A percentile compares a stretch with the other conserved stretches of the same genome.
These are phyloP conservation scores for Linderniella brevidens DNA, from an alignment of 257 asterid species.

Conservation along the genomic window DNA sequence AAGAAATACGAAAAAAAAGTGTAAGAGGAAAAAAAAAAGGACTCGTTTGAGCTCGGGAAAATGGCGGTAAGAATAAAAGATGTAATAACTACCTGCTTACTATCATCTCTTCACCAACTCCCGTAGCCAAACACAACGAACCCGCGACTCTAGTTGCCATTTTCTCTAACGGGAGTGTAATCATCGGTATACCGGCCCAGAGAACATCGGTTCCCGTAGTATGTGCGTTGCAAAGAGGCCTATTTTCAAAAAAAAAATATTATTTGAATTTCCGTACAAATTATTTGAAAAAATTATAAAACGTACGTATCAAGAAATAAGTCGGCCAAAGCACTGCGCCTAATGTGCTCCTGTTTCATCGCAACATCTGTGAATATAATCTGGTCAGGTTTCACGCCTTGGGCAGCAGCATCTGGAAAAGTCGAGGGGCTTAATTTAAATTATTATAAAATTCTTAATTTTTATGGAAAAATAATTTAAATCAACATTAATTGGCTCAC, in stretches of 20 bases:
- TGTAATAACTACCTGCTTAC: conserved; percentile 45
- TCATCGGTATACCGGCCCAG: conserved; percentile 98
- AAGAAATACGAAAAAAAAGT: not conserved
- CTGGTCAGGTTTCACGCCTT: conserved; percentile 90
- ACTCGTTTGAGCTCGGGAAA: not conserved
- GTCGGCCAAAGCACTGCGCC: conserved; percentile 92
- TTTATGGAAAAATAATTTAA: too few relatives aligned
- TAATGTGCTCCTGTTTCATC: conserved; percentile 93
- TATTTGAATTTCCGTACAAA: conserved; percentile 2
- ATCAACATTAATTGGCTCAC: conserved; percentile 29
- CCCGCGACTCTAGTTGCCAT: conserved; percentile 99
- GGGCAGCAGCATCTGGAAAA: conserved; percentile 77
- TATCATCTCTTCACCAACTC: conserved; percentile 93
- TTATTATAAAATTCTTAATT: too few relatives aligned
- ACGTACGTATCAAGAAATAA: conserved; percentile 87
- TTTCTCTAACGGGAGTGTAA: conserved; percentile 95
- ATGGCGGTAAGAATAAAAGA: not conserved
- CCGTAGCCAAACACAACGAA: conserved; percentile 94
- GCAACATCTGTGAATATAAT: conserved; percentile 94
- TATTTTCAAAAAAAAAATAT: conserved; percentile 14
- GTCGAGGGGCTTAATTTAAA: too few relatives aligned
- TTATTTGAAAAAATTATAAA: not conserved
- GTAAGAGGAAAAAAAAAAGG: not conserved
- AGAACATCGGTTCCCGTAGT: conserved; percentile 97
- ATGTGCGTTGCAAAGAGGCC: conserved; percentile 99